Conservation (phyloP, 768 basidiomycete genomes). For the Trametes meyenii region DNA sequence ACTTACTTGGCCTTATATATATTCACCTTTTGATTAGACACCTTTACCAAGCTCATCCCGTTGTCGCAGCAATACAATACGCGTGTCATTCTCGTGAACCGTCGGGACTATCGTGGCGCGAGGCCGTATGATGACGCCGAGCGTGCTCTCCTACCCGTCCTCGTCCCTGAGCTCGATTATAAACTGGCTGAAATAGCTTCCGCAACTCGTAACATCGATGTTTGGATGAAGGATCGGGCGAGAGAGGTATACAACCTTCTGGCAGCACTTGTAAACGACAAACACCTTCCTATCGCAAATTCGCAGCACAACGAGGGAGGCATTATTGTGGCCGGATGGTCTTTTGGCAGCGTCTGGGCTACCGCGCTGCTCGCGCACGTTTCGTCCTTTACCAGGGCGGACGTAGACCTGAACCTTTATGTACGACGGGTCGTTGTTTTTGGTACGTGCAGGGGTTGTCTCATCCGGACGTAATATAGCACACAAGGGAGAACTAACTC, state of each 20-base stretch:
- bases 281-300: conserved; percentile 30
- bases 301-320: conserved; percentile 12
- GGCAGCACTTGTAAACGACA: conserved; percentile 35
- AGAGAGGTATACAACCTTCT: conserved; percentile 40
- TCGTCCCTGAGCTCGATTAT: not conserved
- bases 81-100: conserved; percentile 29
- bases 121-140: conserved; percentile 24
- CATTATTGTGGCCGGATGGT: conserved; percentile 22
- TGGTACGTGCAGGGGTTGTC: not conserved
- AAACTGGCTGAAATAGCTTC: conserved; percentile 24
- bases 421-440: conserved; percentile 16
- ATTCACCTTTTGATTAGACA: not conserved
- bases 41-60: conserved; percentile 15
- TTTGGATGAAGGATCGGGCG: conserved; percentile 35
- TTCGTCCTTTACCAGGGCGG: not conserved
- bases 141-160: conserved; percentile 2
- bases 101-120: conserved; percentile 32
- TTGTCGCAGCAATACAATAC: conserved; percentile 23
- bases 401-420: conserved; percentile 3
- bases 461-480: no score
- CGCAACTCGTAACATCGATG: not conserved
- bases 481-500: not conserved
- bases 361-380: conserved; percentile 15
- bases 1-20: not conserved
- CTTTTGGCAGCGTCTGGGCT: conserved; percentile 11